These are phyloP conservation scores for Verticillium isaacii DNA, from an alignment of 2,329 filamentous ascomycete species.

Conservation along the genomic window DNA sequence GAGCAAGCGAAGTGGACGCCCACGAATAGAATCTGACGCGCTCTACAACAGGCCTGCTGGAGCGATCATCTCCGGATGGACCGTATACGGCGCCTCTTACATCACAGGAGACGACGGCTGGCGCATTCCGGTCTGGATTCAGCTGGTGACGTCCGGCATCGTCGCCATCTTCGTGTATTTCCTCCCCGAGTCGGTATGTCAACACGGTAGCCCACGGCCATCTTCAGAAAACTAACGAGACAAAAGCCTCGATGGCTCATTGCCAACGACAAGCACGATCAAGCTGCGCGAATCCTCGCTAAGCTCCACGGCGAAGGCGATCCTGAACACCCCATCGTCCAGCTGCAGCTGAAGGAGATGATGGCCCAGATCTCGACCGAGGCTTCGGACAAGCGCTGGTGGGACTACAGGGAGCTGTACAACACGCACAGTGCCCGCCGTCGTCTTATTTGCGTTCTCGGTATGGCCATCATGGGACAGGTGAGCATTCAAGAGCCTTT, in stretches of 20 bases:
- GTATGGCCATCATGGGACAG: slow-evolving; percentile 49
- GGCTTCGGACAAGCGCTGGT: slow-evolving; percentile 50
- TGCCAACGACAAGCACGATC: slow-evolving; percentile 33
- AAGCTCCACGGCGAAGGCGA: slow-evolving; percentile 49
- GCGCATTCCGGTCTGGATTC: slow-evolving; percentile 47
- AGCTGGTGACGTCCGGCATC: slow-evolving; percentile 44
- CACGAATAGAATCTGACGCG: not conserved
- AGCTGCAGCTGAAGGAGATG: slow-evolving; percentile 47
- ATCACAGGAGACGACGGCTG: slow-evolving; percentile 33
- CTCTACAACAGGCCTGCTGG: slow-evolving; percentile 25
- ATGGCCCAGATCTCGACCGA: slow-evolving; percentile 37
- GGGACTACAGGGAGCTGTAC: slow-evolving; percentile 51
- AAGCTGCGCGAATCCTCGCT: slow-evolving; percentile 37
- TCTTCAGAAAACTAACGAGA: not conserved
- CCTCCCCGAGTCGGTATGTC: slow-evolving; percentile 36
- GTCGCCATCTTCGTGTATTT: slow-evolving; percentile 36
- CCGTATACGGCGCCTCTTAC: slow-evolving; percentile 44
- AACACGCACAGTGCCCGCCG: slow-evolving; percentile 41
- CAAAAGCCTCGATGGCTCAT: slow-evolving; percentile 35
- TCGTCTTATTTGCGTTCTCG: slow-evolving; percentile 46
- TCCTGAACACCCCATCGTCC: slow-evolving; percentile 43
- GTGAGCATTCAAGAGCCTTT: slow-evolving; percentile 23
- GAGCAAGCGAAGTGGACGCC: too few relatives aligned
- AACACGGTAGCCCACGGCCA: accelerated
- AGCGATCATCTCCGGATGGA: slow-evolving; percentile 49